A percentile compares a stretch with the other conserved stretches of the same genome.
These are phyloP conservation scores for Zanthoxylum bungeanum DNA, from an alignment of 345 rosid genomes.

Conservation along the genomic window DNA sequence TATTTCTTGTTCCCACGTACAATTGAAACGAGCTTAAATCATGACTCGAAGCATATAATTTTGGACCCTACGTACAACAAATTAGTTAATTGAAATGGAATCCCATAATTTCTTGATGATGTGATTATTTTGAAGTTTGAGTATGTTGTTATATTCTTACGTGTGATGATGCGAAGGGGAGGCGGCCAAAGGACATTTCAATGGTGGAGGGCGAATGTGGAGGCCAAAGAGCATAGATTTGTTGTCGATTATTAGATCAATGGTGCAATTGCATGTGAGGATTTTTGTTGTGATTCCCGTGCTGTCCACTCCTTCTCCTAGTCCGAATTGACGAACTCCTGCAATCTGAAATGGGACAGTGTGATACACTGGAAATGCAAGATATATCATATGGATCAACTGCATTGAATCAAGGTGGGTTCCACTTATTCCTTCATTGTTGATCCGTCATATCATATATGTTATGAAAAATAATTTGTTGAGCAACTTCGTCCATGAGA, in stretches of 20 bases:
- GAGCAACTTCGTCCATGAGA: no score
- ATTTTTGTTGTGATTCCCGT: conserved; percentile 70
- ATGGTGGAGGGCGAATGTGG: conserved; percentile 60
- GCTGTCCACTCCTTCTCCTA: conserved; percentile 78
- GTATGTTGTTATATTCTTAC: conserved; percentile 31
- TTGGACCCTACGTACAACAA: conserved; percentile 52
- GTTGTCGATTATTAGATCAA: conserved; percentile 57
- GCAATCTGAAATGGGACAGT: conserved; percentile 48
- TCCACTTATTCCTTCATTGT: no score
- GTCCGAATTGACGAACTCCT: conserved; percentile 43
- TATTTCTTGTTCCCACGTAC: conserved; percentile 54
- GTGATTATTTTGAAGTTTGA: neutral
- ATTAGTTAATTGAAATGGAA: no score
- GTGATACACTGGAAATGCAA: no score
- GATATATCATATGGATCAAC: no score
- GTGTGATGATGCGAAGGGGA: conserved; percentile 53
- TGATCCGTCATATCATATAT: no score
- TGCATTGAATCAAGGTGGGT: no score
- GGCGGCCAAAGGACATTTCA: conserved; percentile 53
- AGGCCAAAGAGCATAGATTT: conserved; percentile 75
- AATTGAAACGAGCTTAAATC: conserved; percentile 38
- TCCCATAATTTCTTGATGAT: no score
- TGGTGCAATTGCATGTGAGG: conserved; percentile 65
- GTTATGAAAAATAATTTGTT: no score
- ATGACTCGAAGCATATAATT: conserved; percentile 47